Evolutionary conservation across 768 basidiomycete species (phyloP).

Genomic region (Boletus reticuloceps): DNA sequence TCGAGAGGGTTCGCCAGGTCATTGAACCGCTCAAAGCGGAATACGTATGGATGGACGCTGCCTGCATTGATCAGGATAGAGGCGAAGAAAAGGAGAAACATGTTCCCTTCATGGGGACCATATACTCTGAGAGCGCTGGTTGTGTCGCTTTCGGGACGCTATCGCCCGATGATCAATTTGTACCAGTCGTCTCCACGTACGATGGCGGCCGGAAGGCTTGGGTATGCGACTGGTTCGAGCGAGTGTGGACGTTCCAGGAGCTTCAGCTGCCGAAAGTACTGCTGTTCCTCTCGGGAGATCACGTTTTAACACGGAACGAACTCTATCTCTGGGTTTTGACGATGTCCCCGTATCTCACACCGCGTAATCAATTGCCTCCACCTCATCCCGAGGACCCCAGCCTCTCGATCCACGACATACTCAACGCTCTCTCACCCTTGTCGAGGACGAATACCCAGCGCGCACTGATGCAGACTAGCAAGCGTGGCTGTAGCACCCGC

Average conservation of each 20-base stretch:
- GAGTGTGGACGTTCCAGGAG: slow-evolving; percentile 15
- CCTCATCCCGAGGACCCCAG: background rate
- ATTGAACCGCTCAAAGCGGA: background rate
- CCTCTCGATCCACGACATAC: slow-evolving; percentile 5
- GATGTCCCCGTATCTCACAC: slow-evolving; percentile 11
- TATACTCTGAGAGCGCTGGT: slow-evolving; percentile 9
- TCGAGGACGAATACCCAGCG: slow-evolving; percentile 5
- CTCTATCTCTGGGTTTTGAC: slow-evolving; percentile 6
- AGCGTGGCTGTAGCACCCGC: background rate
- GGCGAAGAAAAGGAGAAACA: background rate
- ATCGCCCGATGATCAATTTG: background rate
- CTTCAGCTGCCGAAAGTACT: slow-evolving; percentile 5
- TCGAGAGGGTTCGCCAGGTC: background rate
- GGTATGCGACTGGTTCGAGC: slow-evolving; percentile 14
- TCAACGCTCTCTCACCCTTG: slow-evolving; percentile 8
- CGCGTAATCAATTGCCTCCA: background rate
- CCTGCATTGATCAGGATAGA: slow-evolving; percentile 1
- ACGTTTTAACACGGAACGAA: slow-evolving; percentile 1
- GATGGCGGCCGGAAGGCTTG: slow-evolving; percentile 6
- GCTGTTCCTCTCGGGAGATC: slow-evolving; percentile 11
- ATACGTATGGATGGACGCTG: slow-evolving; percentile 13
- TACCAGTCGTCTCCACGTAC: background rate
- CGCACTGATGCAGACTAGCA: slow-evolving; percentile 8
- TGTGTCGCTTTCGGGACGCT: slow-evolving; percentile 8
- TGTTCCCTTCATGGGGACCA: slow-evolving; percentile 3